These are phyloP conservation scores for Clarireedia homoeocarpa DNA, from an alignment of 2,329 filamentous ascomycete genomes.

Conservation along the genomic window DNA sequence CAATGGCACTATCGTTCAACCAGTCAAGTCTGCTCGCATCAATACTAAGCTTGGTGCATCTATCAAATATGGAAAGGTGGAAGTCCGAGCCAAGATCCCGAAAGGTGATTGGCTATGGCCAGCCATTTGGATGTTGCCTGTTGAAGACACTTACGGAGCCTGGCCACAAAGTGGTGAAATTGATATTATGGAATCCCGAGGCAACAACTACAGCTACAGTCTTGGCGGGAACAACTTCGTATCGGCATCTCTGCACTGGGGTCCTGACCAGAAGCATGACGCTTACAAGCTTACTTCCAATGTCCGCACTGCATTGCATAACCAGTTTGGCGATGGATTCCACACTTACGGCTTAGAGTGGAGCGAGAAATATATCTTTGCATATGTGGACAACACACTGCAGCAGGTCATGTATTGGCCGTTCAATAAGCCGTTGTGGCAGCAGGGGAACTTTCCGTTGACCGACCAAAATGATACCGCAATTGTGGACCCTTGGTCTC, in stretches of 20 bases:
- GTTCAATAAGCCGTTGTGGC: constrained; percentile 61
- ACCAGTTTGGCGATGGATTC: constrained; percentile 59
- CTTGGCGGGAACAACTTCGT: constrained; percentile 77
- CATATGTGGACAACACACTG: constrained; percentile 73
- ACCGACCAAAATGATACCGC: constrained; percentile 58
- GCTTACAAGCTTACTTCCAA: constrained; percentile 79
- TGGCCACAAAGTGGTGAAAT: constrained; percentile 82
- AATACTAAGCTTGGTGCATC: constrained; percentile 63
- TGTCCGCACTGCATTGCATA: constrained; percentile 67
- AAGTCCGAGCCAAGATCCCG: constrained; percentile 71
- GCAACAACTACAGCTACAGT: constrained; percentile 70
- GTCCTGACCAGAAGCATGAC: constrained; percentile 62
- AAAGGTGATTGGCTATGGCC: constrained; percentile 83
- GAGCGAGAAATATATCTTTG: constrained; percentile 83
- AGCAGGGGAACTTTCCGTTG: constrained; percentile 59
- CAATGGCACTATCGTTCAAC: constrained; percentile 69
- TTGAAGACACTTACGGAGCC: constrained; percentile 60
- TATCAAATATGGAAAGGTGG: constrained; percentile 75
- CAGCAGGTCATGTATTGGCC: constrained; percentile 74
- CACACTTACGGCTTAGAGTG: constrained; percentile 83
- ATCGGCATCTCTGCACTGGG: constrained; percentile 76
- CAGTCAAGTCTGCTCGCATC: constrained; percentile 70
- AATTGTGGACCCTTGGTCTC: constrained; percentile 55
- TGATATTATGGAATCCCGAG: constrained; percentile 72
- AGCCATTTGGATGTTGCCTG: constrained; percentile 85